Base-by-base conservation (phyloP, 805 yeast genomes). In the Myxozyma neotropica region DNA sequence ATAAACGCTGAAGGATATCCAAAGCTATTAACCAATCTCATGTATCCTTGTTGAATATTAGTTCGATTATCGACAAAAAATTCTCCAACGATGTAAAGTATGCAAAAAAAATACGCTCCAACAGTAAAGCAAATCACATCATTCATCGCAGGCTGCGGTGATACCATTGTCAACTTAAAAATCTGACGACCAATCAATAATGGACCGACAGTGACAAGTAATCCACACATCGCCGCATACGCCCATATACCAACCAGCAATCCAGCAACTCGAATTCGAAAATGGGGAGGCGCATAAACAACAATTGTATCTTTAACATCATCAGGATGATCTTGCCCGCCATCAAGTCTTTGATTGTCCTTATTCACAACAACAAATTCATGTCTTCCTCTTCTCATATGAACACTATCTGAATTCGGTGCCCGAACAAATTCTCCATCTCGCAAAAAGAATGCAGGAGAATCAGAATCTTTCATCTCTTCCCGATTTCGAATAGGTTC, bases 241-340 rank as follows among this genome's bases (percentile, higher is more conserved):
- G 75, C 56, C 83, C 88, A 83, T 15, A 83, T 70, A 70, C 75
- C 68, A 7, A 73, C 62, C 23, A 83, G 73, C 45, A 88, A 70
- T 0, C 69, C 74, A 23, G 80, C 75, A 36, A 90, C 78, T 59
- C 97, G 79, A 1, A 69, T 33, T 53, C 83, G 79, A 72, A 93
- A 89, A 51, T 80, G 66, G 1, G 96, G 96, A 3, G 99, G 98
- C 46, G 89, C 79, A 74, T 92, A 95, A 2, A 92, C 97, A 29
- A 92, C 82, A 1, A 82, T 78, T 1, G 73, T 72, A 57, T 77
- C 75, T 27, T 77, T 74, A 26, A 75, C 75, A 53, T 76, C 78
- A 21, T 74, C 78, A 40, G 76, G 79, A 17, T 75, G 76, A 15
- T 77, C 78, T n/a, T 58, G 65, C 27, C 64, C 65, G 19, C 70